Conservation (phyloP, 805 yeast species). For the Ogataea siamensis region DNA sequence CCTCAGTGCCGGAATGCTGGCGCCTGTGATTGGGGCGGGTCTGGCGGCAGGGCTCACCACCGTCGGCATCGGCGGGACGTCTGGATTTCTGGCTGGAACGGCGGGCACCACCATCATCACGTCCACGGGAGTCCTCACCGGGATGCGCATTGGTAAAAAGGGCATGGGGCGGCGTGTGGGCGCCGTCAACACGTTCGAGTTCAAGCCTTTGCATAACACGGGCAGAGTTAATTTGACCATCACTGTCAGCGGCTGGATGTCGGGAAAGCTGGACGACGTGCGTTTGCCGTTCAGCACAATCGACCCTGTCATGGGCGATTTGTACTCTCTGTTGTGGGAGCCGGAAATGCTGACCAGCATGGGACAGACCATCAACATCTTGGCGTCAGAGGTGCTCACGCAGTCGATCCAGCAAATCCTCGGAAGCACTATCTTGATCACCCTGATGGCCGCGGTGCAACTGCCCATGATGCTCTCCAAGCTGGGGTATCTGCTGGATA, state of each 20-base stretch:
- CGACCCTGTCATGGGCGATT: conserved; percentile 97
- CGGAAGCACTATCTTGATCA: conserved; percentile 86
- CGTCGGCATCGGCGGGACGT: conserved; percentile 90
- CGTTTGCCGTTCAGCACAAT: conserved; percentile 94
- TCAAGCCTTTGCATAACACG: conserved; percentile 88
- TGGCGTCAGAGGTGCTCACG: conserved; percentile 90
- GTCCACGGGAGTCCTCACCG: conserved; percentile 84
- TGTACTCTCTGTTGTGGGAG: conserved; percentile 92
- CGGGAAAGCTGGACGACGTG: conserved; percentile 91
- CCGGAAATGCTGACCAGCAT: conserved; percentile 95
- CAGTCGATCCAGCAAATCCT: conserved; percentile 93
- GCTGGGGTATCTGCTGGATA: conserved; percentile 83
- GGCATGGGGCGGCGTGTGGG: conserved; percentile 90
- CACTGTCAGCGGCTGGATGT: conserved; percentile 98
- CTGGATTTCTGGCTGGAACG: conserved; percentile 90
- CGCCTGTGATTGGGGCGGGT: conserved; percentile 99
- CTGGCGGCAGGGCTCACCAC: conserved; percentile 96
- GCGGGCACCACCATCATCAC: conserved; percentile 96
- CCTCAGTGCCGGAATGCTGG: conserved; percentile 88
- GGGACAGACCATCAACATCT: conserved; percentile 92
- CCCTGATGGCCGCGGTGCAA: conserved; percentile 90
- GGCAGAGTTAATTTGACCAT: conserved; percentile 82
- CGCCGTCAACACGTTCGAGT: conserved; percentile 89
- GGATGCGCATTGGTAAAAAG: conserved; percentile 81
- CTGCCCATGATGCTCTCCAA: conserved; percentile 90